Evolutionary conservation across 345 rosid genomes (phyloP).

Genomic region (Dovyalis caffra): DNA sequence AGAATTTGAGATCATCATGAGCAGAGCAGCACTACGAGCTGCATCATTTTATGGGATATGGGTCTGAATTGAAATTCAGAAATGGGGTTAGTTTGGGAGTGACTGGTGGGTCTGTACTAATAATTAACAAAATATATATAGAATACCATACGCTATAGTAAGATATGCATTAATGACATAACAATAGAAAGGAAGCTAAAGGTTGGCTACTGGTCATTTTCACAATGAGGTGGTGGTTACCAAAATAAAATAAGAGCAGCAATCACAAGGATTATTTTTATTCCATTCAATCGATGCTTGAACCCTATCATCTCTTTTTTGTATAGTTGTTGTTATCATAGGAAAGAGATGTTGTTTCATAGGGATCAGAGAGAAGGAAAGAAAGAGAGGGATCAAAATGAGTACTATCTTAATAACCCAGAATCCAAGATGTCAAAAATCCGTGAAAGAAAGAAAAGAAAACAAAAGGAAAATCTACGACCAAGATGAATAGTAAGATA

Average conservation of each 20-base stretch:
- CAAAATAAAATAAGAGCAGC: constrained; percentile 25
- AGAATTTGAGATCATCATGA: not conserved
- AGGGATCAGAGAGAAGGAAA: not conserved
- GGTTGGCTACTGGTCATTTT: constrained; percentile 40
- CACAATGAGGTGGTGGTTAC: constrained; percentile 29
- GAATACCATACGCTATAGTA: constrained; percentile 14
- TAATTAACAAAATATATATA: constrained; percentile 20
- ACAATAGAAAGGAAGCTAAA: constrained; percentile 22
- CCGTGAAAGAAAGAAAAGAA: not conserved
- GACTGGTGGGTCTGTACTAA: constrained; percentile 27
- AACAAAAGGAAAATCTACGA: constrained; percentile 18
- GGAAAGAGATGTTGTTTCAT: constrained; percentile 24
- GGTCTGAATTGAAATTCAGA: constrained; percentile 8
- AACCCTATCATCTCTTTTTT: not conserved
- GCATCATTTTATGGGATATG: constrained; percentile 19
- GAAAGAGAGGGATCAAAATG: not conserved
- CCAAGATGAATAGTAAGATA: not conserved
- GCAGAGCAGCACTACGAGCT: constrained; percentile 9
- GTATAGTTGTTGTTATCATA: constrained; percentile 12
- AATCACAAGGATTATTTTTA: constrained; percentile 23
- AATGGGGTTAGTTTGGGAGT: constrained; percentile 32
- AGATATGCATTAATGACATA: constrained; percentile 12
- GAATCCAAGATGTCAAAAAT: not conserved
- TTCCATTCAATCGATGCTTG: not conserved
- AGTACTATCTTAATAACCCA: too few species aligned